Evolutionary conservation across 192 early-diverging fungal species (phyloP).

Genomic region (Coemansia umbellata): DNA sequence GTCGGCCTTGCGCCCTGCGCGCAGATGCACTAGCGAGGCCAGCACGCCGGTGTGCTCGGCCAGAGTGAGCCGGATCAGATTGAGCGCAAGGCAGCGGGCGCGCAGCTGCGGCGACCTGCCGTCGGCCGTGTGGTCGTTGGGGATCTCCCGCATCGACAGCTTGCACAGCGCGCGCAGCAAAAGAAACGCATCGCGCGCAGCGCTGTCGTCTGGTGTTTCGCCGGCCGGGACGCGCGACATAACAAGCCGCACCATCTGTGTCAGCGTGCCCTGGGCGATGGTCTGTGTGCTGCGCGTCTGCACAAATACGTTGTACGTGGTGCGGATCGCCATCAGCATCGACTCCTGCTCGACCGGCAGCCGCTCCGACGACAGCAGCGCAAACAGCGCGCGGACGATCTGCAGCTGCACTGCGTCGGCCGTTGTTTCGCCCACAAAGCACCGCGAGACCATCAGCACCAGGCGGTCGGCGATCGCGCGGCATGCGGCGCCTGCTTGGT

Average conservation of each 20-base stretch:
- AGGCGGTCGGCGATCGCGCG: conserved; percentile 41
- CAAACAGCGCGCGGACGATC: conserved; percentile 86
- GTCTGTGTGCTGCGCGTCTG: conserved; percentile 77
- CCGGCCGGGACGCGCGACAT: conserved; percentile 63
- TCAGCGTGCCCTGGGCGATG: conserved; percentile 81
- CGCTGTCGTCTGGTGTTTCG: conserved; percentile 12
- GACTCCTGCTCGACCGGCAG: conserved; percentile 68
- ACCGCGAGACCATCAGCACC: conserved; percentile 72
- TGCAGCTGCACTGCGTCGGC: conserved; percentile 88
- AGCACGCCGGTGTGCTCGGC: conserved; percentile 74
- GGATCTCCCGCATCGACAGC: conserved; percentile 79
- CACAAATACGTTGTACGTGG: conserved; percentile 85
- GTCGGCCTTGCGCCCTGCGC: background rate
- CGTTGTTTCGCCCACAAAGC: conserved; percentile 73
- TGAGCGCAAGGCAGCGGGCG: conserved; percentile 79
- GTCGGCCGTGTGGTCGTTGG: conserved; percentile 64
- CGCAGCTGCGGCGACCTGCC: conserved; percentile 76
- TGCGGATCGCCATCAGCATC: conserved; percentile 76
- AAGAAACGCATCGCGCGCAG: conserved; percentile 71
- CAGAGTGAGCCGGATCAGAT: conserved; percentile 72
- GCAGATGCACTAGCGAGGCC: conserved; percentile 51
- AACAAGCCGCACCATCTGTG: conserved; percentile 84
- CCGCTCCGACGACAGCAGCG: conserved; percentile 68
- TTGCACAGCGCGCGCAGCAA: conserved; percentile 87
- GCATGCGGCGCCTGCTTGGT: conserved; percentile 3